Percentiles rank a stretch among this genome's conserved stretches.
phyloP scores from a whole-genome alignment of 1,139 yeast genomes.

The Saccharomycopsis crataegensis region DNA sequence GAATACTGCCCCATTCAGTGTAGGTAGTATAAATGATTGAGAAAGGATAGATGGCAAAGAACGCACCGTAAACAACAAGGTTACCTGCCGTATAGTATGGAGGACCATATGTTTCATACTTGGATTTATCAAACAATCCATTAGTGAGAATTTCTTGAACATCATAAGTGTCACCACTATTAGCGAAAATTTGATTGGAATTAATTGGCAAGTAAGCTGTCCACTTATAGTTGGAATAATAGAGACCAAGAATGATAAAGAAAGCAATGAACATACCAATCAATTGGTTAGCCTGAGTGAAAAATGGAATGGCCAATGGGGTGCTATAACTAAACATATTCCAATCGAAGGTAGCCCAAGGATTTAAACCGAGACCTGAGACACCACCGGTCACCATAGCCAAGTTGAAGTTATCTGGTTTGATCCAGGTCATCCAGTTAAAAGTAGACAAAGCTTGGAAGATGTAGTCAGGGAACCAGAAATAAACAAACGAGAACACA shows the following conservation, averaged over 20 bases:
- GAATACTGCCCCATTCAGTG: constrained; percentile 11
- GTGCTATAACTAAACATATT: constrained; percentile 30
- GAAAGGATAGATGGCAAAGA: constrained; percentile 52
- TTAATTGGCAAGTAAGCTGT: constrained; percentile 49
- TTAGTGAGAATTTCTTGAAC: constrained; percentile 37
- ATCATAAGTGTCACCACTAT: constrained; percentile 38
- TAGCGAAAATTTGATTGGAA: constrained; percentile 39
- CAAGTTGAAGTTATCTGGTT: constrained; percentile 44
- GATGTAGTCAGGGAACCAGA: constrained; percentile 50
- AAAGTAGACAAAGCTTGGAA: constrained; percentile 46
- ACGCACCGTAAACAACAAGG: constrained; percentile 47
- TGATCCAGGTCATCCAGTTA: constrained; percentile 49
- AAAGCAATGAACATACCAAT: constrained; percentile 40
- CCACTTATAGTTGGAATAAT: constrained; percentile 45
- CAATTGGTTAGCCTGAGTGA: constrained; percentile 35
- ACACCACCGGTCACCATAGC: constrained; percentile 55
- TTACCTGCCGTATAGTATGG: constrained; percentile 55
- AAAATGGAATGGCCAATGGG: constrained; percentile 39
- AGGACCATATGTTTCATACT: constrained; percentile 41
- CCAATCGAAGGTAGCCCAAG: constrained; percentile 46
- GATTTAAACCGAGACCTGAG: constrained; percentile 60
- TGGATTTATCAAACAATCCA: constrained; percentile 33
- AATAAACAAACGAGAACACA: constrained; percentile 35
- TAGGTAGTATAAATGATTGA: constrained; percentile 38
- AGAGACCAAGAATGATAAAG: constrained; percentile 36